Evolutionary conservation across 306 rosid species (phyloP).

Genomic region (Potentilla sterilis): DNA sequence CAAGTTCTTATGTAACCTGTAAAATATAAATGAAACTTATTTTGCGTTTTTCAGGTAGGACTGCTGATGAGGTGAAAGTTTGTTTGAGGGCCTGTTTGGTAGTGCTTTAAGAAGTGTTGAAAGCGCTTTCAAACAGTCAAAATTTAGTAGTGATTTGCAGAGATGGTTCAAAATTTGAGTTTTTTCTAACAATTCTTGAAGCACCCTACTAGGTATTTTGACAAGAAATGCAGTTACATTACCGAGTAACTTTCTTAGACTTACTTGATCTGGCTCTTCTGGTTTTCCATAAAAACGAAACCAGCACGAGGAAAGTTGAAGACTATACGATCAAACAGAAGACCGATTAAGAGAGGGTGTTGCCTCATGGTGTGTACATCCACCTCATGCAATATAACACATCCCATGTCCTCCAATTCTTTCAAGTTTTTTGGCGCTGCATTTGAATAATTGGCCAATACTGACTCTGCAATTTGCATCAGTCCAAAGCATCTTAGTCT

Average conservation of each 20-base stretch:
- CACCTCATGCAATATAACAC: conserved; percentile 33
- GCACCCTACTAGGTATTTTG: not conserved
- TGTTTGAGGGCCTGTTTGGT: not conserved
- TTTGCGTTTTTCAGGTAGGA: not conserved
- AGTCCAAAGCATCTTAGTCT: not conserved
- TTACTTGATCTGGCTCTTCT: not conserved
- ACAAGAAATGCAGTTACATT: not conserved
- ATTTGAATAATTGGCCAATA: not conserved
- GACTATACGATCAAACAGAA: conserved; percentile 17
- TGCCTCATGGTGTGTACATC: conserved; percentile 28
- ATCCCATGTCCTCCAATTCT: conserved; percentile 27
- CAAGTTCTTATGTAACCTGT: conserved; percentile 33
- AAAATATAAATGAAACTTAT: not conserved
- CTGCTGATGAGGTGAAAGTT: not conserved
- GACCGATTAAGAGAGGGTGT: not conserved
- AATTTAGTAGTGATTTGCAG: not conserved
- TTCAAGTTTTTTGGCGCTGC: conserved; percentile 9
- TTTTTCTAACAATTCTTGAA: not conserved
- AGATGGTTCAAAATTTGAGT: not conserved
- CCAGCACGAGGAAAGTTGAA: conserved; percentile 48
- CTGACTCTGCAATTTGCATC: not conserved
- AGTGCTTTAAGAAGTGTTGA: not conserved
- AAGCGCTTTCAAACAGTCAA: not conserved
- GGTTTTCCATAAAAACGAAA: not conserved
- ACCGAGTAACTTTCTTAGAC: not conserved